Percentiles rank a stretch among this genome's conserved stretches.
phyloP scores from a whole-genome alignment of 176 grass and related monocot species.

The Eragrostis nindensis region DNA sequence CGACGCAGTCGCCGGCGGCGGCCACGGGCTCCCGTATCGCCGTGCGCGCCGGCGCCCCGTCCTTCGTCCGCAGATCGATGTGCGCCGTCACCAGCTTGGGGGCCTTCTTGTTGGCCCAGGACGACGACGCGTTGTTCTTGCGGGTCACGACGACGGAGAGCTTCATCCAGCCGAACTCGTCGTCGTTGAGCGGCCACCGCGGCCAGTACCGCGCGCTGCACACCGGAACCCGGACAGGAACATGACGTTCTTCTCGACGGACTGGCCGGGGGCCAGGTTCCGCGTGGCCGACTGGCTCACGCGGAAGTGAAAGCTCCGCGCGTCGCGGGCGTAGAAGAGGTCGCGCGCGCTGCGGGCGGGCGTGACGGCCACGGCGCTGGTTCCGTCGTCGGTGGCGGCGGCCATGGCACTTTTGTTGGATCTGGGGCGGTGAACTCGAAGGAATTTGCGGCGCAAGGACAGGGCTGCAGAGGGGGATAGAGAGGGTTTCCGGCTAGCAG shows the following conservation, averaged over 20 bases:
- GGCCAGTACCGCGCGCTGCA: not conserved
- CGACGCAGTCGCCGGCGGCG: not conserved
- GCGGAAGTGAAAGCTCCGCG: constrained; percentile 2
- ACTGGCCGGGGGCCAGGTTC: not conserved
- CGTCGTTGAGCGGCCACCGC: accelerated
- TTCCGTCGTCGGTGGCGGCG: not conserved
- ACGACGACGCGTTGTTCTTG: too few relatives aligned
- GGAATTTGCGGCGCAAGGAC: too few relatives aligned
- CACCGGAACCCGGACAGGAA: not conserved
- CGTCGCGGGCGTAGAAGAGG: not conserved
- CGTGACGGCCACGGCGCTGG: not conserved
- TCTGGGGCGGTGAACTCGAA: not conserved
- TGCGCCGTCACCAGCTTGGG: not conserved
- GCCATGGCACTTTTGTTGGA: too few relatives aligned
- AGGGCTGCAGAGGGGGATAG: too few relatives aligned
- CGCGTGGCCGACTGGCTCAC: not conserved
- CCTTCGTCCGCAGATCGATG: not conserved
- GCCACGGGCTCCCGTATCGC: accelerated
- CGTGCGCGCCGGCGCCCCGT: not conserved
- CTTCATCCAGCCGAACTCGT: not conserved
- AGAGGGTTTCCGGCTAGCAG: too few relatives aligned
- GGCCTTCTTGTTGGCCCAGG: too few relatives aligned
- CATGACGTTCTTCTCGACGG: not conserved
- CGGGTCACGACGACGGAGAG: not conserved
- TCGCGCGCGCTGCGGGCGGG: not conserved